phyloP scores from a whole-genome alignment of 495 filamentous ascomycete species.

The Talaromyces ruber region DNA sequence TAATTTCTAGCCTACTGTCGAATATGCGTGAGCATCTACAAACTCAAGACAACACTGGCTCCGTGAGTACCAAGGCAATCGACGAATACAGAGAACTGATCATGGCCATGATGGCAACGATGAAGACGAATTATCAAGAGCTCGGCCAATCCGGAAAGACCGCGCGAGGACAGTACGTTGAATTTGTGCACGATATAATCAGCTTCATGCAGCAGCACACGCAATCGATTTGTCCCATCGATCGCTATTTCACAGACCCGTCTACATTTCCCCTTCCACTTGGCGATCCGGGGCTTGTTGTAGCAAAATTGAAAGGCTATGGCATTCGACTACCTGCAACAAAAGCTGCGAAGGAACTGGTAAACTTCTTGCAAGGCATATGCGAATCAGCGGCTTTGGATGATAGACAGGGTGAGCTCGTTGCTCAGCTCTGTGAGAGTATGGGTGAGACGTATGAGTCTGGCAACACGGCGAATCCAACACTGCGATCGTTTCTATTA shows the following conservation, averaged over 20 bases:
- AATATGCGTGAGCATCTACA: conserved; percentile 56
- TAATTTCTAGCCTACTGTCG: conserved; percentile 53
- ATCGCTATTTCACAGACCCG: conserved; percentile 61
- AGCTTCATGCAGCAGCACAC: conserved; percentile 59
- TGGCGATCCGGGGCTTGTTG: conserved; percentile 59
- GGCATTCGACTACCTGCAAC: conserved; percentile 45
- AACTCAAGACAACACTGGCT: conserved; percentile 19
- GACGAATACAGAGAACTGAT: conserved; percentile 49
- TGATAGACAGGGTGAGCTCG: conserved; percentile 49
- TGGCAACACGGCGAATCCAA: conserved; percentile 32
- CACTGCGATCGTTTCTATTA: conserved; percentile 49
- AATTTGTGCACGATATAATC: conserved; percentile 58
- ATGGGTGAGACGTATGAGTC: conserved; percentile 43
- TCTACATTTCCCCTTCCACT: conserved; percentile 56
- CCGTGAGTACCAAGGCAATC: conserved; percentile 26
- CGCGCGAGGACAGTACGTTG: conserved; percentile 50
- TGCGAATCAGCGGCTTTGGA: conserved; percentile 55
- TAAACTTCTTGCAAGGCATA: conserved; percentile 54
- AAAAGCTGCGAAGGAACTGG: conserved; percentile 48
- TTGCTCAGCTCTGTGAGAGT: conserved; percentile 48
- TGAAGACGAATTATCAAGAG: conserved; percentile 63
- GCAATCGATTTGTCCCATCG: conserved; percentile 51
- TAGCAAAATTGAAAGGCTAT: conserved; percentile 57
- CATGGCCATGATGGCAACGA: conserved; percentile 50
- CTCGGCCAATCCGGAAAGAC: conserved; percentile 30